phyloP scores from a whole-genome alignment of 495 filamentous ascomycete genomes.

The Talaromyces borbonicus region DNA sequence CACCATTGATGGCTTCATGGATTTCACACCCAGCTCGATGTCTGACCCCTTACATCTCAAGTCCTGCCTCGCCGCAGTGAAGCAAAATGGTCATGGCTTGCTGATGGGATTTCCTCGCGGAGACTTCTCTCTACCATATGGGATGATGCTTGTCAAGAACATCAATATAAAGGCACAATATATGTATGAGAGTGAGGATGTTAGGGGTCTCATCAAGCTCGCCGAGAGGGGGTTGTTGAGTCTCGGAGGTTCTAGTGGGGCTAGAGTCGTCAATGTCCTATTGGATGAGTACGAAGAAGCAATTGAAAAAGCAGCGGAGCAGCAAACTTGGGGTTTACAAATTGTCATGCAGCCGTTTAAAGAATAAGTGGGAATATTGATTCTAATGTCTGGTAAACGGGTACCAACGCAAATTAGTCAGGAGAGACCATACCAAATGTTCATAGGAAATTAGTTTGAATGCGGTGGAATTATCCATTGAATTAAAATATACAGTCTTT shows the following conservation, averaged over 20 bases:
- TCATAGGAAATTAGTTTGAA: no score
- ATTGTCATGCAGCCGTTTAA: not conserved
- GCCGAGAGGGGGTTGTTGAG: constrained; percentile 1
- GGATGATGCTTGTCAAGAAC: not conserved
- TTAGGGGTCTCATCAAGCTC: not conserved
- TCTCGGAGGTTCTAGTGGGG: not conserved
- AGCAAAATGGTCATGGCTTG: not conserved
- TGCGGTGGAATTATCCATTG: no score
- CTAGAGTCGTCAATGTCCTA: not conserved
- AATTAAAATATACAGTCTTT: no score
- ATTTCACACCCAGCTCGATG: not conserved
- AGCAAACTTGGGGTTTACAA: not conserved
- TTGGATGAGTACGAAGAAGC: constrained; percentile 1
- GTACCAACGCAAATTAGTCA: no score
- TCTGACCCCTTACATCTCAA: not conserved
- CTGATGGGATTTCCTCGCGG: constrained; percentile 1
- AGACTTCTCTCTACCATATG: not conserved
- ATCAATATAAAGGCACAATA: not conserved
- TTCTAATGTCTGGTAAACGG: no score
- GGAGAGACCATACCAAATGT: no score
- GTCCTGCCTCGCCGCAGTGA: not conserved
- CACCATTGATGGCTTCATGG: constrained; percentile 5
- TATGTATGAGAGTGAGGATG: not conserved
- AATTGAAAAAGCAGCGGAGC: not conserved
- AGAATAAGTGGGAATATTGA: no score